Evolutionary conservation across 345 rosid species (phyloP).

Genomic region (rapeseed (Brassica napus)): DNA sequence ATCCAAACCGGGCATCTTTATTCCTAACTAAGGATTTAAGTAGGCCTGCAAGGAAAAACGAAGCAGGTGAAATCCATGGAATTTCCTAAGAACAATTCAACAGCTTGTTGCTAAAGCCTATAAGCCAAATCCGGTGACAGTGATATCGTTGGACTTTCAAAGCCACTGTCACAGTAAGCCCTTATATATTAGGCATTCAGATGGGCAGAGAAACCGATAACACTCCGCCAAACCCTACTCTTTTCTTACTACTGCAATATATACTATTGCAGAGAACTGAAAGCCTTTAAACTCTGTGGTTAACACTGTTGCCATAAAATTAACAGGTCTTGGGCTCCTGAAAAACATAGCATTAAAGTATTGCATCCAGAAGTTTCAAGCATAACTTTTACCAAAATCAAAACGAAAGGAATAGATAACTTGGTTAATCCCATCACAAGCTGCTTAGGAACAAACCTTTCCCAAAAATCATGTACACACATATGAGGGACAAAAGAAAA

Average conservation of each 20-base stretch:
- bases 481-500: background rate
- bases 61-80: conserved; percentile 12
- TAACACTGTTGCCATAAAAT: conserved; percentile 28
- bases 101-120: conserved; percentile 40
- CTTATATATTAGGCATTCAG: conserved; percentile 12
- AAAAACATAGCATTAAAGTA: conserved; percentile 9
- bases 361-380: conserved; percentile 2
- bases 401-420: background rate
- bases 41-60: conserved; percentile 46
- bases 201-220: conserved; percentile 8
- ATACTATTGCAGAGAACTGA: background rate
- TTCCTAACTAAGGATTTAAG: conserved; percentile 43
- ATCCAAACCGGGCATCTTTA: no score
- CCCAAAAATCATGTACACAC: background rate
- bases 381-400: background rate
- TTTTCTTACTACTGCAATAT: conserved; percentile 15
- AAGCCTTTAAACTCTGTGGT: conserved; percentile 23
- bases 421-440: background rate
- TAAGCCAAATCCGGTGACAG: conserved; percentile 32
- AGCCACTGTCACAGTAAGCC: conserved; percentile 32
- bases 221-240: conserved; percentile 9
- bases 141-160: conserved; percentile 32
- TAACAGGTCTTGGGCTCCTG: conserved; percentile 23
- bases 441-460: background rate
- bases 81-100: conserved; percentile 19